Evolutionary conservation across 2,329 filamentous ascomycete genomes (phyloP), one percentile per base, ranked within the genome.

Genomic region (Rutstroemia sp.): DNA sequence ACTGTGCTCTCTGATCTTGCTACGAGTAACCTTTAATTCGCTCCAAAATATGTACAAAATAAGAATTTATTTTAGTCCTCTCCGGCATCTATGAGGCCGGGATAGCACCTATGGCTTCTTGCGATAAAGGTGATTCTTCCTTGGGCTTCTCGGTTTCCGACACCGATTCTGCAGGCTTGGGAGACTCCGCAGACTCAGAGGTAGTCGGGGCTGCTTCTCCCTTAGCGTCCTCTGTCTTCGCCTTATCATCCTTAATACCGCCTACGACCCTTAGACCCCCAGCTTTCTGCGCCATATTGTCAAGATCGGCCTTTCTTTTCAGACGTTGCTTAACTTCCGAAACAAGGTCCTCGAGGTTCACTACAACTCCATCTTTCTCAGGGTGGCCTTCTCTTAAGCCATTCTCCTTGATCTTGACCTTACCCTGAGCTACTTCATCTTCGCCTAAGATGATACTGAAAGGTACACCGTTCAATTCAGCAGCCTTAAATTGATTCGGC

Each of bases 361-460:
- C 82, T 56, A 91, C 73, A 44, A 92, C 79, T 50, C 92, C 92
- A 58, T 95, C 88, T 76, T 96, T 96, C 71, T 96, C 89, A 0
- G 90, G 86, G 77, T 96, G 88, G 25, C 84, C 89, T 42, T 94
- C 86, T 3, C 81, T 79, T 56, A 95, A 76, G 47, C 90, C 85
- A 74, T 91, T 79, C 76, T 87, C 84, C 83, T 97, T 97, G 70
- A 96, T 80, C 73, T 88, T 89, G 63, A 95, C 87, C 71, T 95
- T 87, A 53, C 91, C 91, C 25, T 82, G 79, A 58, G 85, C 86
- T 42, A 95, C 75, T 73, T 97, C 92, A 55, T 96, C 91, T 67
- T 96, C 89, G 46, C 92, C 92, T 1, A 99, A 78, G 65, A 97
- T 94, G 49, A 97, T 80, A 7, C 86, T 89, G 67, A 95, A 88